Evolutionary conservation across 2,329 filamentous ascomycete species (phyloP).

Genomic region (Neopestalotiopsis clavispora): DNA sequence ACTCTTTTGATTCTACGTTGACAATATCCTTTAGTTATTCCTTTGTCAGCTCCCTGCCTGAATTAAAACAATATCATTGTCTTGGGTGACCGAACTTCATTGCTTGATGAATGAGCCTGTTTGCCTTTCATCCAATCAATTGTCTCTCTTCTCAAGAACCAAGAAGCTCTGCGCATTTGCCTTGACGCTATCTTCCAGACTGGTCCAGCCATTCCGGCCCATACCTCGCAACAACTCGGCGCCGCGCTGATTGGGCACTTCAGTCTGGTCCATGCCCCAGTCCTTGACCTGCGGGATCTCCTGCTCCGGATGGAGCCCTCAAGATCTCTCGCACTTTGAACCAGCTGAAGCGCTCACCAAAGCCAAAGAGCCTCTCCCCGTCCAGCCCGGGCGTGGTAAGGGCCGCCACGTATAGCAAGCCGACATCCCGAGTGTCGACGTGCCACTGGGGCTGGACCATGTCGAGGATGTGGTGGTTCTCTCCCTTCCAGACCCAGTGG

Average conservation of each 20-base stretch:
- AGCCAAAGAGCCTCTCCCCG: constrained; percentile 3
- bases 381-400: background rate
- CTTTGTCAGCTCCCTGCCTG: background rate
- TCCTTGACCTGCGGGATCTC: constrained; percentile 25
- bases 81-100: background rate
- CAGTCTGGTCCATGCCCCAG: background rate
- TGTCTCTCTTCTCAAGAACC: constrained; percentile 1
- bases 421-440: constrained; percentile 35
- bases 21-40: background rate
- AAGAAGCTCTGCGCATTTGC: constrained; percentile 27
- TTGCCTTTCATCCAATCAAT: background rate
- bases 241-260: constrained; percentile 5
- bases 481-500: constrained; percentile 34
- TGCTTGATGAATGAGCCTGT: background rate
- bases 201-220: constrained; percentile 16
- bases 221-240: constrained; percentile 8
- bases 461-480: background rate
- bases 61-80: background rate
- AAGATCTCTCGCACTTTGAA: constrained; percentile 1
- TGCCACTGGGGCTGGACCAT: constrained; percentile 36
- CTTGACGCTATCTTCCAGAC: constrained; percentile 27
- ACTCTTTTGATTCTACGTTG: background rate
- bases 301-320: constrained; percentile 32
- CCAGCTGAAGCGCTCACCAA: constrained; percentile 13
- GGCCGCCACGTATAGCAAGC: constrained; percentile 35